Conservation (phyloP, 1,139 yeast genomes). For the Debaryomyces singareniensis region DNA sequence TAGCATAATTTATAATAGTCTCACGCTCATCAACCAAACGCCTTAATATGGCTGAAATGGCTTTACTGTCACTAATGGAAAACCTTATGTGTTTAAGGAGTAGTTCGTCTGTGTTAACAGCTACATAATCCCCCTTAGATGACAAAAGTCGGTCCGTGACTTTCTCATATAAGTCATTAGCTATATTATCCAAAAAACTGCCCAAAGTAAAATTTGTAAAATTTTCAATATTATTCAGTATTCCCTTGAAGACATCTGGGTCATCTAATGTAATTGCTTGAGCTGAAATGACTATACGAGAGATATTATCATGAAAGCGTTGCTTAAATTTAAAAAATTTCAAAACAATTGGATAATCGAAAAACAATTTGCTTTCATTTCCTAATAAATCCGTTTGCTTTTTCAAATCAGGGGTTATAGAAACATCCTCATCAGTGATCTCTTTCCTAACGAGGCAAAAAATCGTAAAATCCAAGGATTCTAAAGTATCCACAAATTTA, state of each 20-base stretch:
- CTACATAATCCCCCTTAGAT: conserved; percentile 39
- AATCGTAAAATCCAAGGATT: conserved; percentile 58
- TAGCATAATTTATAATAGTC: conserved; percentile 62
- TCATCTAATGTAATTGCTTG: conserved; percentile 68
- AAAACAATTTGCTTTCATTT: conserved; percentile 21
- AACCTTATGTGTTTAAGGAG: conserved; percentile 41
- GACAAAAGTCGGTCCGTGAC: conserved; percentile 37
- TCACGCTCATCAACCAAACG: conserved; percentile 68
- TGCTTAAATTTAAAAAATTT: conserved; percentile 78
- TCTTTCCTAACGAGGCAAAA: conserved; percentile 36
- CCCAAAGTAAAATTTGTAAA: conserved; percentile 12
- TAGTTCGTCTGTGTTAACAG: conserved; percentile 43
- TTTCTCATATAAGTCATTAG: conserved; percentile 39
- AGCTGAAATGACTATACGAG: conserved; percentile 58
- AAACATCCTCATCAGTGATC: conserved; percentile 17
- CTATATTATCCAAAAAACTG: conserved; percentile 45
- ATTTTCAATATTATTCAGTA: conserved; percentile 40
- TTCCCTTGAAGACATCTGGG: conserved; percentile 63
- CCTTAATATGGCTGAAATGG: conserved; percentile 40
- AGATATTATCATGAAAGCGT: conserved; percentile 56
- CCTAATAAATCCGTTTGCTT: background rate
- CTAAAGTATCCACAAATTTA: conserved; percentile 46
- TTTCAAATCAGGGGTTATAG: conserved; percentile 2
- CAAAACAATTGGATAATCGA: conserved; percentile 57
- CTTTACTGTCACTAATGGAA: conserved; percentile 38